Percentiles rank a stretch among this genome's conserved stretches.
Conservation (phyloP, 2,329 filamentous ascomycete genomes). For the Aspergillus sp. region DNA sequence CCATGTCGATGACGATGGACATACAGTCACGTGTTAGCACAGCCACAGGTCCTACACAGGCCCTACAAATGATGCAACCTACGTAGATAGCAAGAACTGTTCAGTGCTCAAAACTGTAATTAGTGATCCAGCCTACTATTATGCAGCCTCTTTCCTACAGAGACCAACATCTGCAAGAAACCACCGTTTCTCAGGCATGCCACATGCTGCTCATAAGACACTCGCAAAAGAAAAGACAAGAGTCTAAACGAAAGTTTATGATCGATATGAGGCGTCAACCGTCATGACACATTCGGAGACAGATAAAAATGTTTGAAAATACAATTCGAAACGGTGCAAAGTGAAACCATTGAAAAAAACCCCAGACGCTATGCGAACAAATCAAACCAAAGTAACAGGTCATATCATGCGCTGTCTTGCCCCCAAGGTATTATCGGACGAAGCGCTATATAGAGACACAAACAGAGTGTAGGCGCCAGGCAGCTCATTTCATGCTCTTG, state of each 20-base stretch:
- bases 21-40: slow-evolving; percentile 4
- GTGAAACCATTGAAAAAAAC: slow-evolving; percentile 25
- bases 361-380: slow-evolving; percentile 41
- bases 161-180: not conserved
- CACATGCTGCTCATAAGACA: not conserved
- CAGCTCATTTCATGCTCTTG: slow-evolving; percentile 7
- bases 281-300: slow-evolving; percentile 3
- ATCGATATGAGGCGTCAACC: slow-evolving; percentile 5
- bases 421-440: slow-evolving; percentile 13
- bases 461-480: slow-evolving; percentile 12
- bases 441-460: slow-evolving; percentile 22
- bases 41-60: not conserved
- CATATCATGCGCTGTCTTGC: slow-evolving; percentile 16
- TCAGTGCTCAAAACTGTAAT: not conserved
- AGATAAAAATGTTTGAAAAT: slow-evolving; percentile 16
- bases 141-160: slow-evolving; percentile 1
- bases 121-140: slow-evolving; percentile 6
- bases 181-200: not conserved
- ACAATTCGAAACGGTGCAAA: slow-evolving; percentile 11
- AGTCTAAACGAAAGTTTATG: not conserved
- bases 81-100: not conserved
- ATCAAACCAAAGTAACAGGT: slow-evolving; percentile 26
- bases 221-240: not conserved
- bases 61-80: not conserved
- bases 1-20: slow-evolving; percentile 6